Conservation (phyloP, 306 rosid species). For the apple (Malus domestica) region ASM211411v1 NC_041799.1:41116501-41117000, state of each 20-base stretch:
- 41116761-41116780: background rate
- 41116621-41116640: background rate
- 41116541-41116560: background rate
- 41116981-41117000: accelerated
- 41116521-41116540: background rate
- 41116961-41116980: no score
- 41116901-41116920: slow-evolving; percentile 21
- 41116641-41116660: background rate
- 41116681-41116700: background rate
- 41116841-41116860: background rate
- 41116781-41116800: background rate
- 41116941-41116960: no score
- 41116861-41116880: background rate
- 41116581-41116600: slow-evolving; percentile 13
- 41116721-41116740: background rate
- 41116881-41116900: no score
- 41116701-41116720: background rate
- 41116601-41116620: background rate
- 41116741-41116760: background rate
- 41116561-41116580: background rate
- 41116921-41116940: background rate
- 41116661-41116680: slow-evolving; percentile 12
- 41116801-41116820: slow-evolving; percentile 24
- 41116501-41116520: background rate
- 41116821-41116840: no score